Conservation (phyloP, 2,329 filamentous ascomycete genomes). For the Trichoderma breve region DNA sequence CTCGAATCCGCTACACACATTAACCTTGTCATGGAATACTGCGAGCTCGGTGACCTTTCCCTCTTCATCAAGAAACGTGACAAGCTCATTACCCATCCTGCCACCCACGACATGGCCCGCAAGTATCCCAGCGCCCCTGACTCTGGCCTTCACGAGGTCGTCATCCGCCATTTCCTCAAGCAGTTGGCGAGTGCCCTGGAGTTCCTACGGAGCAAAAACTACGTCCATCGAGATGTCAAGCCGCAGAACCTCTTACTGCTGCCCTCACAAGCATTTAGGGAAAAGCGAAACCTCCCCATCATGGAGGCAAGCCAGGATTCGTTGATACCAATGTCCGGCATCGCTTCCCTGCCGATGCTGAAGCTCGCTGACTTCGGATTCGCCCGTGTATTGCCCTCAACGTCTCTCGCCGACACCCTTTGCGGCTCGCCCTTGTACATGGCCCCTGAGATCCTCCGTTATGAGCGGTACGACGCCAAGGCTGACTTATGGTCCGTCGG, state of each 20-base stretch:
- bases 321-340: conserved; percentile 73
- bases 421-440: conserved; percentile 98
- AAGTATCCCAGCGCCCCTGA: conserved; percentile 84
- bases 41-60: conserved; percentile 89
- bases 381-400: conserved; percentile 83
- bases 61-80: conserved; percentile 95
- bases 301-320: conserved; percentile 77
- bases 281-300: conserved; percentile 55
- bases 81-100: conserved; percentile 72
- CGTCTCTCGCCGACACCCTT: conserved; percentile 89
- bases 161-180: conserved; percentile 93
- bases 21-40: conserved; percentile 98
- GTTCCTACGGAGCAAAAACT: conserved; percentile 79
- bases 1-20: conserved; percentile 84
- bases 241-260: conserved; percentile 92
- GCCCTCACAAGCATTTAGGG: conserved; percentile 71
- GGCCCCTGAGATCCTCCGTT: conserved; percentile 95
- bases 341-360: conserved; percentile 86
- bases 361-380: conserved; percentile 99
- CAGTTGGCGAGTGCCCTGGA: conserved; percentile 89
- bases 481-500: conserved; percentile 97
- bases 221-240: conserved; percentile 96
- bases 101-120: conserved; percentile 83
- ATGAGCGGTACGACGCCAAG: conserved; percentile 96
- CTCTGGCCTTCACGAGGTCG: conserved; percentile 92